Base-by-base conservation (phyloP, 2,329 filamentous ascomycete species). In the Ophiocordyceps robertsii region DNA sequence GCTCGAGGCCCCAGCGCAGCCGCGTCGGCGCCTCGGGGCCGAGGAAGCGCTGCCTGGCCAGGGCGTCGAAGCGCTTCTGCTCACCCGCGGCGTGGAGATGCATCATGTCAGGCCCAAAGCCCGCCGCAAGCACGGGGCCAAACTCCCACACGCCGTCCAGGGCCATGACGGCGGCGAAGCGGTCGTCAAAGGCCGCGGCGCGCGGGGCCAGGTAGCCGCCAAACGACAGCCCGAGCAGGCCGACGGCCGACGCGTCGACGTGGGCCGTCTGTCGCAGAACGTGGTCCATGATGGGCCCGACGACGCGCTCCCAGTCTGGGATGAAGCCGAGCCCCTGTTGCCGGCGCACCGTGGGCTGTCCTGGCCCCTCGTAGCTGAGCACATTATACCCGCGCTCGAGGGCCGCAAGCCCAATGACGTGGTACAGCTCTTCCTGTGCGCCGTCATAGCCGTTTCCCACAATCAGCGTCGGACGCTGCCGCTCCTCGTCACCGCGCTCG, bases 351-450 rank as follows among this genome's bases (percentile, higher is more conserved):
- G 55, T 60, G 1, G 60, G 57, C 47, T 70, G 67, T 0, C 67
- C 67, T 0, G 67, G 67, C 0, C 68, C 68, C 43, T 72, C 68
- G 42, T 64, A 71, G 0, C 61, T 63, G 9, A 69, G 51, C 44
- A 56, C 55, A 42, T 64, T 66, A 47, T 56, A 65, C 9, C 66
- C 66, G 1, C 64, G 56, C 13, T 57, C 54, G 7, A 67, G 47
- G 0, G 58, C 57, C 0, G 56, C 49, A 2, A 52, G 49, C n/a
- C 55, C 64, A 5, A 54, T 49, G 7, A 50, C 31, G 41, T 69
- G 65, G 40, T 62, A 61, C n/a, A 63, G 51, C 21, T 67, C 65
- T 42, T 69, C 65, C 44, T 66, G 62, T 0, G 57, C 51, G 6
- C 57, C 63, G 39, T 69, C 66, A 40, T 58, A 66, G 9, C 66